phyloP scores from a whole-genome alignment of 2,329 filamentous ascomycete genomes.

The Calonectria pteridis region DNA sequence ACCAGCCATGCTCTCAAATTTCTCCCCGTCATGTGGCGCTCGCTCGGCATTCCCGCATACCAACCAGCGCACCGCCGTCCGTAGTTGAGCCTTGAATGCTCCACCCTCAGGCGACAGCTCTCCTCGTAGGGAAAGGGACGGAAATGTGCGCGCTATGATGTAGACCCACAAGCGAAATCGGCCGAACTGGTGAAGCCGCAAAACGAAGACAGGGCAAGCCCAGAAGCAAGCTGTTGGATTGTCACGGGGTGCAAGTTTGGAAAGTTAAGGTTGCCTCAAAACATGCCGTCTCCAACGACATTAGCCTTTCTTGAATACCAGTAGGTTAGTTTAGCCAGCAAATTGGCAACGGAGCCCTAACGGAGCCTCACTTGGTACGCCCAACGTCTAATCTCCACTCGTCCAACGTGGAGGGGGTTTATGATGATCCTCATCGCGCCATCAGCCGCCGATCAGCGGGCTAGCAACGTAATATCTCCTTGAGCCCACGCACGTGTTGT shows the following conservation, averaged over 20 bases:
- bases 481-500: neutral
- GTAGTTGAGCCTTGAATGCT: neutral
- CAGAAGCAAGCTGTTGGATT: neutral
- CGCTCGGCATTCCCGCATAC: neutral
- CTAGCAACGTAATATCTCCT: neutral
- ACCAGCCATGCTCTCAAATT: slow-evolving; percentile 10
- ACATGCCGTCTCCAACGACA: neutral
- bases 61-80: neutral
- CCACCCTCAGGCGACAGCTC: neutral
- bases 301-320: neutral
- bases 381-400: slow-evolving; percentile 5
- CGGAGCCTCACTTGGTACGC: neutral
- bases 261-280: neutral
- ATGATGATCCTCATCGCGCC: slow-evolving; percentile 7
- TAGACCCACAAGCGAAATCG: neutral
- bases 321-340: neutral
- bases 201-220: too few relatives aligned
- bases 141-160: neutral
- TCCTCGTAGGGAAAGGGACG: neutral
- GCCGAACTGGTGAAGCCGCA: neutral
- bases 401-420: neutral
- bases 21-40: neutral
- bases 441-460: neutral
- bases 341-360: neutral
- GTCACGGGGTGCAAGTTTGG: neutral